Conservation (phyloP, 2,329 filamentous ascomycete species). For the Neonectria faginata region DNA sequence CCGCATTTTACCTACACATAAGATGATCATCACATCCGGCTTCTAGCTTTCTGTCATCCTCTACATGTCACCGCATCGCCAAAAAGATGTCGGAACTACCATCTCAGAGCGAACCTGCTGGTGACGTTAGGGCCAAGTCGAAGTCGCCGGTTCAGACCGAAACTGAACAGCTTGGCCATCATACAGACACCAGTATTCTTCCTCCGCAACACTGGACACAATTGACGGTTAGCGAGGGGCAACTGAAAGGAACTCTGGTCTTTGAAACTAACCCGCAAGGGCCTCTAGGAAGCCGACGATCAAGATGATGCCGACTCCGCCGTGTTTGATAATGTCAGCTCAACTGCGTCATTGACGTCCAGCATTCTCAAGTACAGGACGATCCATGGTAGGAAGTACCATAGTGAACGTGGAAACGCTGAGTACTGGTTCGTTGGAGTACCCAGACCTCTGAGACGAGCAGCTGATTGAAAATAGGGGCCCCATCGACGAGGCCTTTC, state of each 20-base stretch:
- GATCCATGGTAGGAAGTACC: slow-evolving; percentile 5
- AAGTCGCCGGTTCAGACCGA: not conserved
- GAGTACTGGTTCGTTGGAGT: not conserved
- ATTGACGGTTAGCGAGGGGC: not conserved
- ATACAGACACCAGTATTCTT: not conserved
- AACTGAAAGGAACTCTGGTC: not conserved
- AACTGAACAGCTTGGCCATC: not conserved
- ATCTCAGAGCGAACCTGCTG: not conserved
- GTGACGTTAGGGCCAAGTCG: not conserved
- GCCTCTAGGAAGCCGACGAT: not conserved
- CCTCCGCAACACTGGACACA: slow-evolving; percentile 1
- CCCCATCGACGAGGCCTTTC: not conserved
- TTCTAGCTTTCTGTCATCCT: not conserved
- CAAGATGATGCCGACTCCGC: not conserved
- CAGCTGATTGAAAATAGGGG: not conserved
- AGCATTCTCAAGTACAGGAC: slow-evolving; percentile 7
- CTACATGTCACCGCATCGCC: no score
- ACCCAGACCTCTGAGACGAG: not conserved
- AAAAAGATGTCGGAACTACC: not conserved
- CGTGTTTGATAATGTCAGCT: not conserved
- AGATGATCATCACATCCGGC: not conserved
- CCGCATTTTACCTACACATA: not conserved
- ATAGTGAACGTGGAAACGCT: slow-evolving; percentile 4
- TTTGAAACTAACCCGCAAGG: not conserved
- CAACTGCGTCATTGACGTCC: not conserved